Evolutionary conservation across 2,329 filamentous ascomycete species (phyloP).

Genomic region (Calonectria honghensis): DNA sequence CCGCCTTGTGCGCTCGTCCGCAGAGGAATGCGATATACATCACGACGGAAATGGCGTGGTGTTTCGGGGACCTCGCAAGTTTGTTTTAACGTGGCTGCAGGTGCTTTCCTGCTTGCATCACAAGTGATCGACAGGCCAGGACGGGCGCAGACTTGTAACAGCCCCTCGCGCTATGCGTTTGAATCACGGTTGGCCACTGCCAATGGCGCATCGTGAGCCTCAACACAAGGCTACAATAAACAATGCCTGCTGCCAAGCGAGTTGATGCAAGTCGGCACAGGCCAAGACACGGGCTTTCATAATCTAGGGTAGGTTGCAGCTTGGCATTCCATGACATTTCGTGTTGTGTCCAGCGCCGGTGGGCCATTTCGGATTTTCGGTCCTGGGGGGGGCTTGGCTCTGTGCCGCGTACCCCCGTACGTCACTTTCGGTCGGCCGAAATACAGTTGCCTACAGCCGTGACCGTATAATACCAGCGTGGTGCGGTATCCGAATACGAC

Average conservation of each 20-base stretch:
- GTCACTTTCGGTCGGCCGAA: conserved; percentile 40
- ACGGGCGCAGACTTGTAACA: conserved; percentile 6
- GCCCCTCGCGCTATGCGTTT: conserved; percentile 8
- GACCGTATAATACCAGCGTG: conserved; percentile 23
- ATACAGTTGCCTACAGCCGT: conserved; percentile 40
- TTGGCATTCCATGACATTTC: conserved; percentile 29
- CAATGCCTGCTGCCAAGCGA: conserved; percentile 2
- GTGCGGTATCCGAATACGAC: conserved; percentile 38
- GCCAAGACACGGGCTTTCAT: background rate
- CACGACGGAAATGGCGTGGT: conserved; percentile 23
- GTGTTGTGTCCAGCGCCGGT: conserved; percentile 12
- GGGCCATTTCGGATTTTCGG: conserved; percentile 24
- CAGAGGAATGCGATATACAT: background rate
- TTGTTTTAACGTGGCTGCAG: conserved; percentile 21
- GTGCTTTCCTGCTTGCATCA: conserved; percentile 14
- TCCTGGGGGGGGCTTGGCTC: conserved; percentile 33
- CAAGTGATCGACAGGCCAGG: conserved; percentile 16
- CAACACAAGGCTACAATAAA: background rate
- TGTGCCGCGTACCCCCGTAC: conserved; percentile 47
- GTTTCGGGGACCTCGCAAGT: conserved; percentile 11
- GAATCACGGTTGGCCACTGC: background rate
- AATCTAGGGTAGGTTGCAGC: conserved; percentile 27
- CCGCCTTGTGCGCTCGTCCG: background rate
- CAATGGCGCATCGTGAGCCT: conserved; percentile 3
- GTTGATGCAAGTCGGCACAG: background rate